Base-by-base conservation (phyloP, 306 rosid species). In the Rosa chinensis region DNA sequence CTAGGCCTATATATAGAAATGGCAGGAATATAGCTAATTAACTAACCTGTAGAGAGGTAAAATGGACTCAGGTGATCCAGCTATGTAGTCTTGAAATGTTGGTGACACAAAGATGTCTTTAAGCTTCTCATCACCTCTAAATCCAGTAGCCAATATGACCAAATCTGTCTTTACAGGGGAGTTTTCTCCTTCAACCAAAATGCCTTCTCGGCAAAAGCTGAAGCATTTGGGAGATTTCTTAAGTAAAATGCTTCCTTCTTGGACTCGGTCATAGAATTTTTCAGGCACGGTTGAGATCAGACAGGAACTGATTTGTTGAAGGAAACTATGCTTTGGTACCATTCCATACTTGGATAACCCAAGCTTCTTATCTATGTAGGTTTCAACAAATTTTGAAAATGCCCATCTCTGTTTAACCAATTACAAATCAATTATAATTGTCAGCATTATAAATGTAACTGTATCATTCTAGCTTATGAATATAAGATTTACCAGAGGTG, bases 61-160 rank as follows among this genome's bases (percentile, higher is more conserved):
- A 2, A 83, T 8, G 62, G 85, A 59, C 17, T 75, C 45, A 0
- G 82, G 81, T 32, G 90, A 80, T 4, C 88, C 91, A 0, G 23
- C 52, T 1, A 89, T 84, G 49, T 73, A 79, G 48, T 89, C 85
- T 35, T 82, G 77, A 69, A 92, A 90, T n/a, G 80, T 80, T 48
- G 91, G 79, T 16, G 92, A 90, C 47, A 69, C 69, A 70, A 90
- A 90, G 8, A 92, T 86, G 76, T 87, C 73, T 79, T 56, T 84
- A 49, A 92, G 93, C 79, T 92, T 92, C 76, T 74, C 39, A 61
- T 92, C 94, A 25, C 97, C 97, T 2, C 77, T 86, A 75, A 40
- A 92, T 0, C 93, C 91, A 2, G 94, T 90, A 10, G 93, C 94
- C 81, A 90, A 78, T 48, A 92, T 87, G 17, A 92, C 86, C 81